Conservation (phyloP, 345 rosid species). For the Leavenworthia alabamica region DNA sequence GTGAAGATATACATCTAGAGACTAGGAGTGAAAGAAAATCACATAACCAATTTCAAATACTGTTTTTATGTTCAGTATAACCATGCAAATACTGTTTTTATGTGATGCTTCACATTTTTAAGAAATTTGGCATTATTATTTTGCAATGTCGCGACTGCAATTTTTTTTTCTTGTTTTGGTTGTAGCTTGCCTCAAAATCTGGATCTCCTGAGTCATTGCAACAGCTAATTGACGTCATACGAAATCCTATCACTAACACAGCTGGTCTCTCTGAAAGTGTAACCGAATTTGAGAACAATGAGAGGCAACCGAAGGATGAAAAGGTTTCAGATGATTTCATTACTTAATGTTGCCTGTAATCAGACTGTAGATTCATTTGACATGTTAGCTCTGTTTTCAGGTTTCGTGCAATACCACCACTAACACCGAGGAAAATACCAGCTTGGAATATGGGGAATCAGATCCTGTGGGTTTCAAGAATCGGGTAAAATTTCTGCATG, state of each 20-base stretch:
- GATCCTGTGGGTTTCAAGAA: slow-evolving; percentile 75
- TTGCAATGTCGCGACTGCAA: neutral
- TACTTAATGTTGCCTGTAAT: neutral
- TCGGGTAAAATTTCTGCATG: slow-evolving; percentile 45
- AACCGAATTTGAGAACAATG: slow-evolving; percentile 62
- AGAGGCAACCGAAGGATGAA: slow-evolving; percentile 54
- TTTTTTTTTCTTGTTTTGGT: neutral
- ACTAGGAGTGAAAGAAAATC: neutral
- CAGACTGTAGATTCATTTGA: slow-evolving; percentile 11
- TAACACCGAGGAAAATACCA: slow-evolving; percentile 51
- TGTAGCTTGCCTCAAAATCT: slow-evolving; percentile 78
- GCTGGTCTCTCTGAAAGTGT: slow-evolving; percentile 38
- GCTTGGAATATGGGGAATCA: slow-evolving; percentile 49
- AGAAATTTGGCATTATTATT: neutral
- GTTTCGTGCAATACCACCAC: slow-evolving; percentile 35
- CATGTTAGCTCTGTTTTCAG: slow-evolving; percentile 34
- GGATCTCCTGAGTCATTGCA: slow-evolving; percentile 77
- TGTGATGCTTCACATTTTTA: neutral
- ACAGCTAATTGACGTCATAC: slow-evolving; percentile 70
- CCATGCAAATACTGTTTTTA: neutral
- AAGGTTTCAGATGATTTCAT: slow-evolving; percentile 42
- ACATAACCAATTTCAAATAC: neutral
- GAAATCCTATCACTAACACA: slow-evolving; percentile 54
- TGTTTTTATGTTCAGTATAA: neutral
- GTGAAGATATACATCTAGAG: neutral